Conservation (phyloP, 257 asterid species). For the Plectranthus barbatus region DNA sequence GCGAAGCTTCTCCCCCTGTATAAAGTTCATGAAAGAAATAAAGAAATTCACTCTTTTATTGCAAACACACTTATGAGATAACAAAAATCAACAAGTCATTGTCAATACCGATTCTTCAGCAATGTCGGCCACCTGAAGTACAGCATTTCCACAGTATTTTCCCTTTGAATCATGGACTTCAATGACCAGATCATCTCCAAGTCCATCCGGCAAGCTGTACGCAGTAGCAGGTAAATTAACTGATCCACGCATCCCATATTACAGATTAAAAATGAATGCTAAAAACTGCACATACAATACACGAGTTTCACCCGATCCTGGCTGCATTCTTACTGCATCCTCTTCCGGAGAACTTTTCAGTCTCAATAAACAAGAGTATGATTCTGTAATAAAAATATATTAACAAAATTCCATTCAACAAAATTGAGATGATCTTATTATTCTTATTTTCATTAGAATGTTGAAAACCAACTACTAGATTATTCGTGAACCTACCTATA, state of each 20-base stretch:
- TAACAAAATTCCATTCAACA: background rate
- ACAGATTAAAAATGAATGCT: background rate
- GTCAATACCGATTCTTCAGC: constrained; percentile 76
- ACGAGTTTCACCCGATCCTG: constrained; percentile 93
- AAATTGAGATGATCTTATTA: background rate
- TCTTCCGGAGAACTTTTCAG: constrained; percentile 76
- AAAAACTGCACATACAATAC: constrained; percentile 62
- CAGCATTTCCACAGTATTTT: constrained; percentile 60
- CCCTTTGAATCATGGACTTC: constrained; percentile 84
- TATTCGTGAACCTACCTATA: too few species aligned
- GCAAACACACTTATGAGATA: background rate
- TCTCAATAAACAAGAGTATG: constrained; percentile 70
- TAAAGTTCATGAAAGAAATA: constrained; percentile 5
- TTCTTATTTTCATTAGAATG: background rate
- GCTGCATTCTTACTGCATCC: constrained; percentile 78
- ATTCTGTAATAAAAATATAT: constrained; percentile 35
- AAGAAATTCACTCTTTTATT: background rate
- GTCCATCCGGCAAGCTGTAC: constrained; percentile 83
- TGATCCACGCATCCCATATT: background rate
- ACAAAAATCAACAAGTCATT: background rate
- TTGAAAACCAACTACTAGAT: background rate
- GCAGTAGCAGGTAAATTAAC: constrained; percentile 6
- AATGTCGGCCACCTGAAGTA: constrained; percentile 84
- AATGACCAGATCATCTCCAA: constrained; percentile 75
- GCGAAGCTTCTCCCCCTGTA: constrained; percentile 83